A percentile compares a stretch with the other conserved stretches of the same genome.
Conservation (phyloP, 2,329 filamentous ascomycete genomes). For the Pyrenophora tritici-repentis region DNA sequence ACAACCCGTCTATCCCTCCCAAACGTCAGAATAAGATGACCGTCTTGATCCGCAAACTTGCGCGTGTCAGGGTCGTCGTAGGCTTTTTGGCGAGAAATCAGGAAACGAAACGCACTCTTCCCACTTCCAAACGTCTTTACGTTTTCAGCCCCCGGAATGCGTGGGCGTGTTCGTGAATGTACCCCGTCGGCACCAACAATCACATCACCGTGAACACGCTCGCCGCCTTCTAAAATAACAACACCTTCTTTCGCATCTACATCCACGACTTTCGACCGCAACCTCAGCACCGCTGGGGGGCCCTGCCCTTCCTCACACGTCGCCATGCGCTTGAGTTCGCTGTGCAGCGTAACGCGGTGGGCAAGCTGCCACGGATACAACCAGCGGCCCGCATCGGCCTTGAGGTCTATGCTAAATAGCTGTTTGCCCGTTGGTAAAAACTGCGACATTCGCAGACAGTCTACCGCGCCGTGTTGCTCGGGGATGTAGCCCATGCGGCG, state of each 20-base stretch:
- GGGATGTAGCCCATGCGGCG: slow-evolving; percentile 51
- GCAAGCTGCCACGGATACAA: slow-evolving; percentile 59
- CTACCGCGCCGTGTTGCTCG: slow-evolving; percentile 47
- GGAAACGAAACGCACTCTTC: slow-evolving; percentile 63
- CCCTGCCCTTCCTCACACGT: slow-evolving; percentile 44
- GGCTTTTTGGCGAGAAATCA: slow-evolving; percentile 55
- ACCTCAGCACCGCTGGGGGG: slow-evolving; percentile 48
- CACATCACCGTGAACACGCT: slow-evolving; percentile 53
- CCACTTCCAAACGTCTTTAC: slow-evolving; percentile 54
- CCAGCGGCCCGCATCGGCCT: slow-evolving; percentile 52
- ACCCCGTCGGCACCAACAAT: slow-evolving; percentile 63
- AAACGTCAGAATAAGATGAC: slow-evolving; percentile 53
- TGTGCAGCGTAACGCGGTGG: slow-evolving; percentile 61
- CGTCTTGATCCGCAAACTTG: slow-evolving; percentile 45
- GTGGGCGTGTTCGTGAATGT: slow-evolving; percentile 44
- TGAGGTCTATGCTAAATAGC: slow-evolving; percentile 46
- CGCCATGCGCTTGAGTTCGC: slow-evolving; percentile 56
- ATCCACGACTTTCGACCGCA: slow-evolving; percentile 51
- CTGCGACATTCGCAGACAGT: slow-evolving; percentile 41
- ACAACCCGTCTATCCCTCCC: slow-evolving; percentile 52
- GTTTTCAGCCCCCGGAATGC: slow-evolving; percentile 33
- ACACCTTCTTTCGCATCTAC: slow-evolving; percentile 46
- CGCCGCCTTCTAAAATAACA: slow-evolving; percentile 47
- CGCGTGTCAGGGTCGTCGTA: slow-evolving; percentile 48
- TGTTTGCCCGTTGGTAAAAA: slow-evolving; percentile 46